These are phyloP conservation scores for Pseudocercospora eumusae DNA, from an alignment of 2,329 filamentous ascomycete genomes.

Conservation along the genomic window DNA sequence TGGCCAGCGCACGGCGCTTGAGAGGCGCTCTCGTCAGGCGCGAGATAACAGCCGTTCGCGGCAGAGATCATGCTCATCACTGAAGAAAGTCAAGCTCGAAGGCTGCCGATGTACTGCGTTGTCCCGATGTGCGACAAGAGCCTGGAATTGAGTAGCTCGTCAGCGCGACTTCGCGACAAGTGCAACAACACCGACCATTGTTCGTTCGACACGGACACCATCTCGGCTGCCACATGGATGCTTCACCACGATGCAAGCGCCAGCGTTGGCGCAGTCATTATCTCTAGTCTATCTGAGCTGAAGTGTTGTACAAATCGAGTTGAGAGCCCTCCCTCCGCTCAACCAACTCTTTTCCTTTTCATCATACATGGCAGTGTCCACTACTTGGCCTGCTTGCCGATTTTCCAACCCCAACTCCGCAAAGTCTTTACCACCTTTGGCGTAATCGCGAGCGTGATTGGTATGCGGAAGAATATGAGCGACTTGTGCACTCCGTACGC, in stretches of 20 bases:
- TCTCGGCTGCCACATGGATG: not conserved
- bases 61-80: not conserved
- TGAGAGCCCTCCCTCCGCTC: slow-evolving; percentile 10
- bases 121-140: not conserved
- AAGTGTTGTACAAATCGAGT: slow-evolving; percentile 20
- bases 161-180: not conserved
- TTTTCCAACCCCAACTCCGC: slow-evolving; percentile 88
- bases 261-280: not conserved
- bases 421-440: slow-evolving; percentile 92
- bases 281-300: slow-evolving; percentile 2
- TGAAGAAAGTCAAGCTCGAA: not conserved
- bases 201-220: not conserved
- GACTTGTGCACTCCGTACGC: slow-evolving; percentile 98
- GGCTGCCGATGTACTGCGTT: not conserved
- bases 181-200: not conserved
- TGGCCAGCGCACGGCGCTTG: too few relatives aligned
- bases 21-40: not conserved
- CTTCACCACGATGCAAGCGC: not conserved
- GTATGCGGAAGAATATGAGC: slow-evolving; percentile 94
- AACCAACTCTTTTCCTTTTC: not conserved
- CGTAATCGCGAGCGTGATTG: slow-evolving; percentile 83
- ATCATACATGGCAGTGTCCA: slow-evolving; percentile 11
- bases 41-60: not conserved
- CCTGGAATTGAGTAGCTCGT: not conserved
- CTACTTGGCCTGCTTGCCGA: slow-evolving; percentile 62